Conservation (phyloP, 139 green algal genomes). For the Volvox reticuliferus region DNA sequence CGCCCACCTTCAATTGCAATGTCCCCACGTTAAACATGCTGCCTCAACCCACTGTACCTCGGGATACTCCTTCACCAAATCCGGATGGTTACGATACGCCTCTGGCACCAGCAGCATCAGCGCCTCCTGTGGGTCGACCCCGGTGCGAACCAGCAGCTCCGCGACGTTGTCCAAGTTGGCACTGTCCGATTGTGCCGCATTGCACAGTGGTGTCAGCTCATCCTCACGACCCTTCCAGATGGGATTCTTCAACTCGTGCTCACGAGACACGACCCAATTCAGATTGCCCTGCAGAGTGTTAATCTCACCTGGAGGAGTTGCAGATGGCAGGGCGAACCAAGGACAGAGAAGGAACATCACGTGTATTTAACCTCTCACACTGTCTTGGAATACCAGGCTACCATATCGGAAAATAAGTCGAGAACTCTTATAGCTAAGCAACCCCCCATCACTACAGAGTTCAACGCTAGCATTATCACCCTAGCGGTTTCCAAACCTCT, state of each 20-base stretch:
- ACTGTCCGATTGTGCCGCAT: slow-evolving; percentile 87
- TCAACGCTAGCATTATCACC: too few species aligned
- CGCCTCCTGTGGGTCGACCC: slow-evolving; percentile 82
- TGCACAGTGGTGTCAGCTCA: slow-evolving; percentile 92
- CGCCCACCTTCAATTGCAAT: too few species aligned
- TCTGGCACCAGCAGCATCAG: slow-evolving; percentile 96
- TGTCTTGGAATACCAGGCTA: too few species aligned
- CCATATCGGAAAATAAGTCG: too few species aligned
- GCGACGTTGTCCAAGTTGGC: slow-evolving; percentile 98
- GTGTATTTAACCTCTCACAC: too few species aligned
- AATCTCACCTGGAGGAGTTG: slow-evolving; percentile 89
- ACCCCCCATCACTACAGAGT: too few species aligned
- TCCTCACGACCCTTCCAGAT: slow-evolving; percentile 93
- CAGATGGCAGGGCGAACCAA: neutral
- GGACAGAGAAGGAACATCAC: too few species aligned
- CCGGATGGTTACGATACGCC: slow-evolving; percentile 88
- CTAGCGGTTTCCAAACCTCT: too few species aligned
- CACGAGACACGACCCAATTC: slow-evolving; percentile 97
- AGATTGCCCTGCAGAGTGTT: slow-evolving; percentile 99
- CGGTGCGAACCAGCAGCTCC: slow-evolving; percentile 93
- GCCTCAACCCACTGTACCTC: slow-evolving; percentile 53
- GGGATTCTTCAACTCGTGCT: slow-evolving; percentile 88
- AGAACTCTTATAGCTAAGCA: too few species aligned
- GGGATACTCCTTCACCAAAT: slow-evolving; percentile 84
- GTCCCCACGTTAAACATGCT: too few species aligned